Evolutionary conservation across 805 yeast genomes (phyloP), one percentile per base, ranked within the genome.

Genomic region (Limtongia smithiae): DNA sequence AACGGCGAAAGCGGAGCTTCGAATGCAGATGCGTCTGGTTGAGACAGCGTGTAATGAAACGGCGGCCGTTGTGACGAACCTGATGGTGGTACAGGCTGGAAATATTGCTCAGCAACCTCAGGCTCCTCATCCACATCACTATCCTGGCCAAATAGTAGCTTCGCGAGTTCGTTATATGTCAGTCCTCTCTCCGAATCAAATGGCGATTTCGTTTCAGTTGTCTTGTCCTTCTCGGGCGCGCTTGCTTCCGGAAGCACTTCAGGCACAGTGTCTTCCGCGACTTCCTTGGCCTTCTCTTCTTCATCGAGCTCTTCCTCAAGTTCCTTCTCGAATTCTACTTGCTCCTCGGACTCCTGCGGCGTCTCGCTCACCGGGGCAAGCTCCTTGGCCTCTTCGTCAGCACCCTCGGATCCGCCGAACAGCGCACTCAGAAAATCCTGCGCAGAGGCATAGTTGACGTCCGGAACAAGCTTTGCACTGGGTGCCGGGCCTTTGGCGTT

Each of bases 401-500:
- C 25, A 6, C 9, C 24, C 18, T 46, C 41, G n/a, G 30, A 15
- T n/a, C 52, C 46, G 12, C 51, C 54, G 28, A 52, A 52, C 37
- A 52, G 28, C 1, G 54, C 45, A 17, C 46, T 34, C 36, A 52
- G 34, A 20, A 52, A 38, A 27, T 49, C 57, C 39, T 52, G 57
- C 1, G 57, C 51, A 6, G 57, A 52, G 4, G 44, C 39, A 27
- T 52, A 52, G 17, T 52, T 49, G 32, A 52, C 54, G 24, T 49
- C 57, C 2, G 53, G 54, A 9, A 52, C 39, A 9, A 52, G 46
- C 44, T 52, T 49, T 1, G 57, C 33, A 32, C 51, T 49, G 5
- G 17, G 42, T 5, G 5, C 15, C 11, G 34, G 8, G 5, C 14
- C 30, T 8, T 8, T 21, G 34, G 20, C 37, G n/a, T 15, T 17